A percentile compares a stretch with the other conserved stretches of the same genome.
Evolutionary conservation across 306 rosid species (phyloP).

Genomic region (Medicago arabica): DNA sequence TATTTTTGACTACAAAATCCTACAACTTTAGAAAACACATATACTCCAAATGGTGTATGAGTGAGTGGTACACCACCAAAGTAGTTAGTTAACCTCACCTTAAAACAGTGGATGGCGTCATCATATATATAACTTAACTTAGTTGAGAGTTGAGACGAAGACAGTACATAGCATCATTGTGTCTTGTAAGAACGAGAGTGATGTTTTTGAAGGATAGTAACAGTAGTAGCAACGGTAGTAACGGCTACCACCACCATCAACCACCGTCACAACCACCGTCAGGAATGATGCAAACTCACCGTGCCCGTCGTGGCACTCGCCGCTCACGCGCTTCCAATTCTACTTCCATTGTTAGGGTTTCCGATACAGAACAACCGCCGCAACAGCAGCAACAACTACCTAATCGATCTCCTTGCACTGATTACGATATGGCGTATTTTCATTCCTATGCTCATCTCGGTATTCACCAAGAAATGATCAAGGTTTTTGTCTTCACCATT

Average conservation of each 20-base stretch:
- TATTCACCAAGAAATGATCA: slow-evolving; percentile 96
- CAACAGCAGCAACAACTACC: slow-evolving; percentile 40
- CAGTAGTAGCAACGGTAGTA: slow-evolving; percentile 19
- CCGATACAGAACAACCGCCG: slow-evolving; percentile 45
- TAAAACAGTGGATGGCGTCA: background rate
- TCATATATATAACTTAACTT: background rate
- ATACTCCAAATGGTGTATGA: too few relatives aligned
- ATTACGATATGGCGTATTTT: slow-evolving; percentile 92
- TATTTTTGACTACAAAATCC: too few relatives aligned
- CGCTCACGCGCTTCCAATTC: slow-evolving; percentile 55
- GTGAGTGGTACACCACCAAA: too few relatives aligned
- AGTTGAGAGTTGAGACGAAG: background rate
- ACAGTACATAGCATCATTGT: background rate
- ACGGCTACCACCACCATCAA: slow-evolving; percentile 46
- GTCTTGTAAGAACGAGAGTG: background rate
- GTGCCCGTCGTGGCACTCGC: slow-evolving; percentile 72
- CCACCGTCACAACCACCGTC: slow-evolving; percentile 18
- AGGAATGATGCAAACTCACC: slow-evolving; percentile 44
- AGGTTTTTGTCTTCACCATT: slow-evolving; percentile 49
- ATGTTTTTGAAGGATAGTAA: slow-evolving; percentile 43
- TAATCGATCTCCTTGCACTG: slow-evolving; percentile 76
- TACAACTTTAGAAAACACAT: too few relatives aligned
- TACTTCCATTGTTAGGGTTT: slow-evolving; percentile 67
- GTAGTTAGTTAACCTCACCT: background rate
- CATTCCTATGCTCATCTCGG: slow-evolving; percentile 96